A percentile compares a stretch with the other conserved stretches of the same genome.
phyloP scores from a whole-genome alignment of 495 filamentous ascomycete genomes.

The Xylaria nigripes region DNA sequence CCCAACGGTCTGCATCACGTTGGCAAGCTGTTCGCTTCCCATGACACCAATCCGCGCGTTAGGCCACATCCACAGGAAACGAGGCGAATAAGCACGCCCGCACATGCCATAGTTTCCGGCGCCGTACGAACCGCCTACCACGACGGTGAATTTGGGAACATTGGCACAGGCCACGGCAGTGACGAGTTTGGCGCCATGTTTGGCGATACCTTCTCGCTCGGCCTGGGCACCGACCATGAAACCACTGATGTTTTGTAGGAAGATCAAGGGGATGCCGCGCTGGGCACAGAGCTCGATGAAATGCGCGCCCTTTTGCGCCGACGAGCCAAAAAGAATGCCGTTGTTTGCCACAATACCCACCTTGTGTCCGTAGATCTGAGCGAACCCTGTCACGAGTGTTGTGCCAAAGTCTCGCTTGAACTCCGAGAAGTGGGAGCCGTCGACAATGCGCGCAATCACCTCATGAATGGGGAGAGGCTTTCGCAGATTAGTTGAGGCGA shows the following conservation, averaged over 20 bases:
- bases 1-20: constrained; percentile 93
- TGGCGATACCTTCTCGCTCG: constrained; percentile 90
- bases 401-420: constrained; percentile 91
- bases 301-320: constrained; percentile 87
- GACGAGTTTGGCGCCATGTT: constrained; percentile 95
- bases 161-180: constrained; percentile 92
- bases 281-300: constrained; percentile 97
- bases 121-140: constrained; percentile 84
- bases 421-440: constrained; percentile 82
- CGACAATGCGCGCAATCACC: constrained; percentile 89
- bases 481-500: constrained; percentile 81
- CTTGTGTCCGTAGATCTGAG: constrained; percentile 77
- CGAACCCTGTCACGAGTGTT: constrained; percentile 90
- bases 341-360: constrained; percentile 96
- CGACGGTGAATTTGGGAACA: constrained; percentile 95
- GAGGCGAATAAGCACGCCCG: constrained; percentile 85
- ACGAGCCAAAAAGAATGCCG: constrained; percentile 91
- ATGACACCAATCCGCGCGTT: constrained; percentile 93
- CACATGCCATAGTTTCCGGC: constrained; percentile 66
- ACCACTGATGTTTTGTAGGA: constrained; percentile 92
- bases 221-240: constrained; percentile 97
- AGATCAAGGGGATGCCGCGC: constrained; percentile 80
- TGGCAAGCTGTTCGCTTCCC: constrained; percentile 85
- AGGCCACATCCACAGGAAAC: constrained; percentile 96
- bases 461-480: constrained; percentile 79